phyloP scores from a whole-genome alignment of 2,329 filamentous ascomycete species.

The Pseudovirgaria hyperparasitica region DNA sequence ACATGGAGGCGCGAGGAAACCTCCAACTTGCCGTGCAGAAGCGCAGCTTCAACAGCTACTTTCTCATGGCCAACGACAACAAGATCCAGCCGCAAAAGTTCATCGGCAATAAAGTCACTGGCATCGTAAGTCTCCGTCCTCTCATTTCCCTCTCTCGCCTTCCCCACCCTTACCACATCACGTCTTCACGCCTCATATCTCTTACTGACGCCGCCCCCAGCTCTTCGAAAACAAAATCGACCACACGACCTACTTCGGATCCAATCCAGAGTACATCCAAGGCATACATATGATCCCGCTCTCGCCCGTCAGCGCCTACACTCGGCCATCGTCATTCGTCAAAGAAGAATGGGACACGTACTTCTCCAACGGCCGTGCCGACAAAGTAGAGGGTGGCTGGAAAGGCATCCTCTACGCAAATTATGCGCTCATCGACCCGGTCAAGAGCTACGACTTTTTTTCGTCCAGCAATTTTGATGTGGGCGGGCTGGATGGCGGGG shows the following conservation, averaged over 20 bases:
- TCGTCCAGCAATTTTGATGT: slow-evolving; percentile 51
- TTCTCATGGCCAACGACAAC: slow-evolving; percentile 65
- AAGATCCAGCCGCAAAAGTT: slow-evolving; percentile 62
- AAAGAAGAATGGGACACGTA: slow-evolving; percentile 54
- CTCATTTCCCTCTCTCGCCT: neutral
- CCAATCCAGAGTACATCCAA: slow-evolving; percentile 52
- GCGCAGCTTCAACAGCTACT: slow-evolving; percentile 67
- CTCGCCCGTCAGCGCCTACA: slow-evolving; percentile 56
- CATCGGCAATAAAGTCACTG: slow-evolving; percentile 64
- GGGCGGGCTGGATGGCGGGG: slow-evolving; percentile 67
- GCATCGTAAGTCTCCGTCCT: slow-evolving; percentile 27
- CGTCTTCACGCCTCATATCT: too few species aligned
- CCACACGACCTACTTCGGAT: slow-evolving; percentile 79
- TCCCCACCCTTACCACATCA: neutral
- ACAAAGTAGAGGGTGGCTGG: slow-evolving; percentile 64
- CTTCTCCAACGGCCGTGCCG: slow-evolving; percentile 57
- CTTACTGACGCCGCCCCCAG: too few species aligned
- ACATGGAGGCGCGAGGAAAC: slow-evolving; percentile 70
- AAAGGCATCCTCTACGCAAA: slow-evolving; percentile 76
- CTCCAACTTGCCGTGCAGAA: slow-evolving; percentile 71
- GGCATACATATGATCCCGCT: slow-evolving; percentile 77
- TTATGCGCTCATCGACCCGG: slow-evolving; percentile 63
- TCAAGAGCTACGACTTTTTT: slow-evolving; percentile 64
- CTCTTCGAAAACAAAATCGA: slow-evolving; percentile 96
- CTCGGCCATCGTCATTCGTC: slow-evolving; percentile 60